Base-by-base conservation (phyloP, 768 basidiomycete genomes). In the Rhizopogon vesiculosus region DNA sequence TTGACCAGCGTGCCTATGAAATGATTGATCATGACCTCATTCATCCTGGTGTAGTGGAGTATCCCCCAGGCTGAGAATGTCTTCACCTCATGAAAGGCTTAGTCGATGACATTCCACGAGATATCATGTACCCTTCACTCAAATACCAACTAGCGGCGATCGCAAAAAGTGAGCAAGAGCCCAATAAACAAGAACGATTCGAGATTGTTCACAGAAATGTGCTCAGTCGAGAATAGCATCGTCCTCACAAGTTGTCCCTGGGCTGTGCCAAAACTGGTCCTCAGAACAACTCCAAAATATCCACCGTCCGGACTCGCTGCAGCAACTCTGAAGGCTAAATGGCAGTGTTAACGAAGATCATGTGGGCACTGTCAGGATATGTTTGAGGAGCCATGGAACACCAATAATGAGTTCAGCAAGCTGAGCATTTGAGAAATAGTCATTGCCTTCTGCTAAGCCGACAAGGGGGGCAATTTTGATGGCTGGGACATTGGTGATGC, bases 181-280 rank as follows among this genome's bases (percentile, higher is more conserved):
- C 93, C 97, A 58, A 99, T 98, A 75, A 99, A 99, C 55, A 98
- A 73, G 84, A 98, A 98, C 0, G 87, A 88, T 68, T 99, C 97
- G 57, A n/a, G n/a, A n/a, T n/a, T n/a, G n/a, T n/a, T n/a, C n/a
- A n/a, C n/a, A 89, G 93, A 92, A 19, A 99, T 86, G 5, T 94
- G 89, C 64, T 99, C 97, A 0, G 93, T 94, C 15, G 93, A 94
- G 76, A 98, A 99, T 55, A 99, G 94, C 97, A 98, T 99, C 0
- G 97, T 98, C 44, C 96, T 79, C 33, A 99, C 95, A 35, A 98
- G 85, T 71, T 96, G 93, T 40, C 97, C 97, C 69, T 99, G 97
- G 0, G 93, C 86, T 9, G 97, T 99, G 8, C 97, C 97, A 65
- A 98, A 99, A 1, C 97, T 96, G 13, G 97, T 98, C 54, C 93